Conservation (phyloP, 805 yeast genomes). For the Vanderwaltozyma verrucispora region DNA sequence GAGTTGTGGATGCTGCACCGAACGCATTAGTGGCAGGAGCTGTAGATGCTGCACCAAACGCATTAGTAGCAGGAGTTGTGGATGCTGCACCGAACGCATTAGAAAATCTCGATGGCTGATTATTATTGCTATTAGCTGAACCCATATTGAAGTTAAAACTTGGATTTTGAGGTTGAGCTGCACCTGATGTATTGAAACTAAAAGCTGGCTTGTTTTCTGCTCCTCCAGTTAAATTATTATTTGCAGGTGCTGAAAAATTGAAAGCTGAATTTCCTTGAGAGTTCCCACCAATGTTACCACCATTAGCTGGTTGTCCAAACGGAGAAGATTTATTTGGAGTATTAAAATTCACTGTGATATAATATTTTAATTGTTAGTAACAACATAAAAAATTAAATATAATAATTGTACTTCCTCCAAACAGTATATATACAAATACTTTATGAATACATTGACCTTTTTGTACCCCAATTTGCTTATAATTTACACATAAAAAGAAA, state of each 20-base stretch:
- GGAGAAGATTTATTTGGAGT: slow-evolving; percentile 17
- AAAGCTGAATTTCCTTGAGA: too few species aligned
- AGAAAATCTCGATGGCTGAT: slow-evolving; percentile 2
- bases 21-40: slow-evolving; percentile 7
- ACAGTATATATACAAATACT: too few species aligned
- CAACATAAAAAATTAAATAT: not conserved
- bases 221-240: not conserved
- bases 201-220: slow-evolving; percentile 3
- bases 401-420: too few species aligned
- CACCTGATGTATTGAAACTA: slow-evolving; percentile 3
- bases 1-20: slow-evolving; percentile 10
- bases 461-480: too few species aligned
- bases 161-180: slow-evolving; percentile 1
- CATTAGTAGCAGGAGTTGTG: not conserved
- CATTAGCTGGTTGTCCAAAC: slow-evolving; percentile 3
- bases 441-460: too few species aligned
- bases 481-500: too few species aligned
- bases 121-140: slow-evolving; percentile 7
- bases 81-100: slow-evolving; percentile 1
- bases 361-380: not conserved
- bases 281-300: slow-evolving; percentile 1
- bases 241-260: not conserved
- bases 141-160: slow-evolving; percentile 8
- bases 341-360: slow-evolving; percentile 15
- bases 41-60: not conserved